Percentiles rank a stretch among this genome's conserved stretches.
phyloP scores from a whole-genome alignment of 352 stramenopile genomes.

The Aphanomyces astaci region DNA sequence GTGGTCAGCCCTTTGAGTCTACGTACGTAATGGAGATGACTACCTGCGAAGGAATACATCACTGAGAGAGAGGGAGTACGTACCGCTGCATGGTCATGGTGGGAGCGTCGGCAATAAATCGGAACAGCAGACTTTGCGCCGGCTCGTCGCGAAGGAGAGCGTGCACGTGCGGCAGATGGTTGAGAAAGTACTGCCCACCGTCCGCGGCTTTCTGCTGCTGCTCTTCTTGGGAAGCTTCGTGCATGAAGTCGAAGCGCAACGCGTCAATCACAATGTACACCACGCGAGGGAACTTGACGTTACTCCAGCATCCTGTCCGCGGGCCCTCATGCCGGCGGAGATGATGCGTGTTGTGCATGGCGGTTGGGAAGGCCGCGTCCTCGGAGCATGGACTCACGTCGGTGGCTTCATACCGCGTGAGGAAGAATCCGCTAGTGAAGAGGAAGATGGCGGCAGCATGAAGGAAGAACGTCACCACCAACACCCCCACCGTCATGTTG shows the following conservation, averaged over 20 bases:
- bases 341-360: not conserved
- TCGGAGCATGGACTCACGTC: conserved; percentile 50
- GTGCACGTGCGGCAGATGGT: conserved; percentile 79
- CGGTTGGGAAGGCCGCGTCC: not conserved
- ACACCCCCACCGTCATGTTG: not conserved
- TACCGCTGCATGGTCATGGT: conserved; percentile 97
- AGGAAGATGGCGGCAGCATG: conserved; percentile 57
- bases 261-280: conserved; percentile 96
- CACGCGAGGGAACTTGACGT: conserved; percentile 64
- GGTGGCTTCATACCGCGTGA: conserved; percentile 79
- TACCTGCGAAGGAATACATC: no score
- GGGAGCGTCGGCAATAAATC: conserved; percentile 95
- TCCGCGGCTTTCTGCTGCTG: not conserved
- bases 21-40: no score
- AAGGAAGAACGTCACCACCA: conserved; percentile 30
- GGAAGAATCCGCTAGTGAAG: conserved; percentile 84
- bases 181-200: conserved; percentile 49
- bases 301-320: conserved; percentile 57
- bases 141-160: conserved; percentile 44
- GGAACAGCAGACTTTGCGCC: conserved; percentile 70
- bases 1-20: conserved; percentile 95
- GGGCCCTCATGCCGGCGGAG: not conserved
- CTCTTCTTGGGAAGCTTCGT: conserved; percentile 23
- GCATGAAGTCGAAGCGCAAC: conserved; percentile 94
- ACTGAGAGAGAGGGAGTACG: no score